Base-by-base conservation (phyloP, 768 basidiomycete species). In the Sarcodon aspratus region DNA sequence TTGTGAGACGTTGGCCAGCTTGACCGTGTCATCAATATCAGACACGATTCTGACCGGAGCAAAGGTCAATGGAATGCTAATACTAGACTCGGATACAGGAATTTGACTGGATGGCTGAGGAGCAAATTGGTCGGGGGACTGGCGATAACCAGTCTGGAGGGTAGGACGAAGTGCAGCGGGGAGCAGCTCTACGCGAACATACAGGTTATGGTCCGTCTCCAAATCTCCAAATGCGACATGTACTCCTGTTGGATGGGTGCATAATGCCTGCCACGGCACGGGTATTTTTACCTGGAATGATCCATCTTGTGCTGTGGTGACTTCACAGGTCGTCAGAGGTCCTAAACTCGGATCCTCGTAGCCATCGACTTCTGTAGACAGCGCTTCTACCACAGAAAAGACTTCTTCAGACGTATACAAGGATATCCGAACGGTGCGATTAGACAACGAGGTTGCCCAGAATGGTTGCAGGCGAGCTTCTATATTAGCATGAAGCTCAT, bases 21-120 rank as follows among this genome's bases (percentile, higher is more conserved):
- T 94, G 49, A 96, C 73, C 0, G 94, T 97, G 64, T 97, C 94
- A 59, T 97, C 94, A 38, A 97, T 85, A 57, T 97, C 94, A 7
- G 91, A 94, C 11, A 97, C 83, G 48, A 95, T 76, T 13, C 89
- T 80, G 11, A 94, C 64, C 1, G 75, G 74, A 2, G 76, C 74
- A 56, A 80, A 67, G 0, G 82, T 76, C 34, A 90, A 70, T 18
- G 68, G 63, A 4, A 69, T 52, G 1, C 52, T 45, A 9, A 66
- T 57, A 5, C 54, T 45, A 1, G 62, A 43, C 1, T 48, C 51
- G 8, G 58, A 52, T 11, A 57, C 58, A 3, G 56, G 56, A 6
- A 47, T 6, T 0, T 21, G 12, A 15, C 77, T 64, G 10, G 64
- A 17, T 42, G 32, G 13, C 9, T 50, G 34, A 9, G 56, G 46